Percentiles rank a stretch among this genome's conserved stretches.
Conservation (phyloP, 1,284 basidiomycete genomes). For the Albatrellus sp. region DNA sequence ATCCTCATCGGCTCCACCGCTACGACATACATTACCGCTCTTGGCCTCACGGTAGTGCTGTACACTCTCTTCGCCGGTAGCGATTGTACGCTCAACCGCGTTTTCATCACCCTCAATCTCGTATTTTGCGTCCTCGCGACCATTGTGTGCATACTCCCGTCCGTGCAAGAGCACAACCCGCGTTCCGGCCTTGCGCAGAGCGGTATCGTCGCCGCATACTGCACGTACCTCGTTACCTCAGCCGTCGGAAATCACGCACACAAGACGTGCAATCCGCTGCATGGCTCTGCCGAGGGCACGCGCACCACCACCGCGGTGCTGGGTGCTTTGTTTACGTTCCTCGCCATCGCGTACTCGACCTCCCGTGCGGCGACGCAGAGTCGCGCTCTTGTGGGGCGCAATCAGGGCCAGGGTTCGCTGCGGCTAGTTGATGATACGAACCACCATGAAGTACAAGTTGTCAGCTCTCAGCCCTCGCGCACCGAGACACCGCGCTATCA, state of each 20-base stretch:
- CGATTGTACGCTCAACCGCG: conserved; percentile 83
- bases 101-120: conserved; percentile 95
- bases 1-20: conserved; percentile 91
- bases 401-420: conserved; percentile 40
- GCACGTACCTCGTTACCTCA: conserved; percentile 91
- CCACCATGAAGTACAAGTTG: conserved; percentile 56
- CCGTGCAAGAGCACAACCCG: conserved; percentile 88
- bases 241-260: conserved; percentile 91
- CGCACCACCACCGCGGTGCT: conserved; percentile 83
- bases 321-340: conserved; percentile 92
- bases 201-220: conserved; percentile 94
- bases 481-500: conserved; percentile 90
- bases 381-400: conserved; percentile 76
- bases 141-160: conserved; percentile 73
- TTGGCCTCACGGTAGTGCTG: conserved; percentile 78
- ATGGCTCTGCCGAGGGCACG: conserved; percentile 45
- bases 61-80: conserved; percentile 87
- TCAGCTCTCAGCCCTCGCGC: conserved; percentile 76
- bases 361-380: conserved; percentile 93
- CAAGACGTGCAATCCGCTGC: conserved; percentile 81
- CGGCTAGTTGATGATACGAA: conserved; percentile 45
- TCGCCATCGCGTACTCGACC: conserved; percentile 97
- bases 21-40: conserved; percentile 73
- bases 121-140: conserved; percentile 74
- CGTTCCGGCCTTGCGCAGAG: conserved; percentile 92